Base-by-base conservation (phyloP, 148 eudicot species). In the Vaccinium corymbosum region DNA sequence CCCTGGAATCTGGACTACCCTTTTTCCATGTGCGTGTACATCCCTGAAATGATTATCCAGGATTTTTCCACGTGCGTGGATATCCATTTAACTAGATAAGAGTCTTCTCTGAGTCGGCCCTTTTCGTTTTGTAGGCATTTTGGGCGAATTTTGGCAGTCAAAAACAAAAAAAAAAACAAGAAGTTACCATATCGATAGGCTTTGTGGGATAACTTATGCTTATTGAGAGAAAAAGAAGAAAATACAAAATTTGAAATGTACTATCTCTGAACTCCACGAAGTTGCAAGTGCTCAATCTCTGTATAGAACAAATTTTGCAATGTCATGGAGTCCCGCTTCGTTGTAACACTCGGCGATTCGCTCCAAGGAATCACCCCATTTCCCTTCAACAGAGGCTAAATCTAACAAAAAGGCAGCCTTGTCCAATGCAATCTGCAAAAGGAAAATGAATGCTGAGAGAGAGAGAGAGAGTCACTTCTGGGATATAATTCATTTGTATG, bases 391-490 rank as follows among this genome's bases (percentile, higher is more conserved):
- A 17, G 99, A 91, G 42, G 99, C 98, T 86, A 97, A 85, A 90
- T 97, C 99, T 89, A 97, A 88, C 88, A 94, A 89, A 87, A 93
- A 97, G 14, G 99, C 98, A 78, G 99, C 95, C 91, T 97, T 96
- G 82, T 97, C 99, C 87, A 97, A 84, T 59, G 95, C 93, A 85
- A 97, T 89, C 98, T 97, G 88, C 84, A 86, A 80, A 62, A 3
- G 29, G 57, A 62, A 64, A 22, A 68, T 46, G 56, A 62, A 46
- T 2, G 75, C 38, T 6, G 75, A 51, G 53, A 46, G 53, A 53
- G 53, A 48, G 3, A 85, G 66, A 73, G 85, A 57, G 17, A 29
- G 15, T 27, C 12, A 17, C 62, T 7, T 9, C 8, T 14, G 64
- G 19, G 15, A 7, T 15, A 55, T 46, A 38, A 4, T 20, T 4